Evolutionary conservation across 768 basidiomycete genomes (phyloP).

Genomic region (Postia placenta): DNA sequence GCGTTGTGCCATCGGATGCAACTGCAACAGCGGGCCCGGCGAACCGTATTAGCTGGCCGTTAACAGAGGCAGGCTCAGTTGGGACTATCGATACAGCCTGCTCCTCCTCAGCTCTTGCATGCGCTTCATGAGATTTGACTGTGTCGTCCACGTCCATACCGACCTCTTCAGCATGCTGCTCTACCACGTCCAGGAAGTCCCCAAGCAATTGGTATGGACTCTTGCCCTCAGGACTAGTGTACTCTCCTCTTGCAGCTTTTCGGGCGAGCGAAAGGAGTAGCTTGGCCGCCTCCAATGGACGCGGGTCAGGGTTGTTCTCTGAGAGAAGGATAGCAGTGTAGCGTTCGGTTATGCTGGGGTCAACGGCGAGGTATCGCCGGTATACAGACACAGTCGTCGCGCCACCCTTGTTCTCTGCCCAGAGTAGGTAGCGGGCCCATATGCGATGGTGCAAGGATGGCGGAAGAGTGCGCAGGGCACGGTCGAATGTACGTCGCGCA

Average conservation of each 20-base stretch:
- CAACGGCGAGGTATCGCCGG: conserved; percentile 81
- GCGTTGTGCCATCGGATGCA: conserved; percentile 40
- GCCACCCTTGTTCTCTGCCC: conserved; percentile 83
- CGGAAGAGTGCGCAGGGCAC: conserved; percentile 87
- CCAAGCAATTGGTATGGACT: conserved; percentile 91
- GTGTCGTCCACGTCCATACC: conserved; percentile 83
- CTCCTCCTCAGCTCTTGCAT: conserved; percentile 39
- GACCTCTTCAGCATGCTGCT: conserved; percentile 86
- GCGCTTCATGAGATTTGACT: conserved; percentile 43
- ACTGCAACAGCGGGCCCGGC: conserved; percentile 58
- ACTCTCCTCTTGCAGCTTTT: conserved; percentile 77
- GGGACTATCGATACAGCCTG: conserved; percentile 7
- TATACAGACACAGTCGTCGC: conserved; percentile 76
- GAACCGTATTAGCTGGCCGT: conserved; percentile 65
- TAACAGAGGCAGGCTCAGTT: conserved; percentile 38
- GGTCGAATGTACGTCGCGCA: conserved; percentile 90
- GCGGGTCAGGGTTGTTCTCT: conserved; percentile 50
- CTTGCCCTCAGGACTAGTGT: conserved; percentile 86
- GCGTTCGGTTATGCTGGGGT: conserved; percentile 75
- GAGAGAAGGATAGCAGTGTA: conserved; percentile 66
- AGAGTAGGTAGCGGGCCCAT: conserved; percentile 89
- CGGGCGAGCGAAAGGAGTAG: conserved; percentile 78
- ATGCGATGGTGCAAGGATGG: conserved; percentile 88
- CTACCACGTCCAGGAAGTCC: conserved; percentile 89
- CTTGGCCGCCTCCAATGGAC: conserved; percentile 92